Conservation (phyloP, 2,329 filamentous ascomycete genomes). For the Escovopsis sp. region DNA sequence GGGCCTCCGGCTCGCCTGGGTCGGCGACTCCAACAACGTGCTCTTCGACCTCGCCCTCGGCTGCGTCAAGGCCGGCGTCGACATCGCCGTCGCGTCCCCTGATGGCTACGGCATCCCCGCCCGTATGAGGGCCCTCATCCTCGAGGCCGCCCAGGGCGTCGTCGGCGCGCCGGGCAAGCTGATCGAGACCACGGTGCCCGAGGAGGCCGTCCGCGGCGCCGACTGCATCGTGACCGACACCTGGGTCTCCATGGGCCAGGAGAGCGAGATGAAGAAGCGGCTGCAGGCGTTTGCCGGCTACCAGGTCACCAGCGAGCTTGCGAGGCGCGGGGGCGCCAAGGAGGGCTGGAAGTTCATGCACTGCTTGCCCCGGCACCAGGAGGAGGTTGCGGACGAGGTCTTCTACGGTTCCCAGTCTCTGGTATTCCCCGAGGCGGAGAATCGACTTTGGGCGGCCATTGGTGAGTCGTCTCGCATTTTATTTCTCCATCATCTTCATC, state of each 20-base stretch:
- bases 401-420: conserved; percentile 78
- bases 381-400: conserved; percentile 89
- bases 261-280: conserved; percentile 64
- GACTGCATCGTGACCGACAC: conserved; percentile 93
- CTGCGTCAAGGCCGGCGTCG: conserved; percentile 72
- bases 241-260: conserved; percentile 97
- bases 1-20: conserved; percentile 85
- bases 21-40: conserved; percentile 95
- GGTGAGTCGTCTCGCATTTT: conserved; percentile 30
- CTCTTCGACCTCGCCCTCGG: conserved; percentile 85
- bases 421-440: conserved; percentile 90
- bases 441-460: conserved; percentile 81
- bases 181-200: conserved; percentile 61
- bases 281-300: conserved; percentile 76
- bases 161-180: conserved; percentile 46
- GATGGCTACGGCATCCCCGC: conserved; percentile 68
- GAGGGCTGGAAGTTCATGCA: conserved; percentile 96
- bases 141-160: conserved; percentile 42
- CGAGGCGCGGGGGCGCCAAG: conserved; percentile 72
- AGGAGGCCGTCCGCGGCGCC: conserved; percentile 72
- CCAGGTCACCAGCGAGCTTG: conserved; percentile 79
- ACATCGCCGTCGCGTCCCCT: conserved; percentile 78
- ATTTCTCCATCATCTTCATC: background rate
- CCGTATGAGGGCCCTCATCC: conserved; percentile 59
- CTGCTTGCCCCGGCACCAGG: conserved; percentile 78